A percentile compares a stretch with the other conserved stretches of the same genome.
Conservation (phyloP, 176 grass and related monocot species). For the Rhynchospora breviuscula region DNA sequence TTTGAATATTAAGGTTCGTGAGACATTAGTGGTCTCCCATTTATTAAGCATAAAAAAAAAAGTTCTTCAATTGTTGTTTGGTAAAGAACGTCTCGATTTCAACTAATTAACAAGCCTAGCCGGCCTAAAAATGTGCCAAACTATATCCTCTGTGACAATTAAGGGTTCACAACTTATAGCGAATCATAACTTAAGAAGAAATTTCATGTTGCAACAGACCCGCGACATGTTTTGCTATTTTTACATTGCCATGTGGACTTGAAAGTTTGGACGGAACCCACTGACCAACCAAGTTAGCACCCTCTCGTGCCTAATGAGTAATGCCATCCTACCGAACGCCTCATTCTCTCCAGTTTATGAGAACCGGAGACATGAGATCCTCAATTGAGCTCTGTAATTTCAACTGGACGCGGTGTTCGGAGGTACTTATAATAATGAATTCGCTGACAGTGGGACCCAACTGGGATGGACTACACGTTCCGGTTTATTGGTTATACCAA, state of each 20-base stretch:
- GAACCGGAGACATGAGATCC: not conserved
- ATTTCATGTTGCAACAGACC: not conserved
- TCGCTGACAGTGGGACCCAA: not conserved
- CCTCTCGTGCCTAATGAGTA: not conserved
- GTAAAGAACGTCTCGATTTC: not conserved
- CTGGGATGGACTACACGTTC: not conserved
- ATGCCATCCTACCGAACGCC: not conserved
- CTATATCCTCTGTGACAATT: not conserved
- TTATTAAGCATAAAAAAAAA: not conserved
- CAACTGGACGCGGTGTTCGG: not conserved
- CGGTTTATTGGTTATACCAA: not conserved
- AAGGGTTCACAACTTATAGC: not conserved
- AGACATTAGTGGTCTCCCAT: slow-evolving; percentile 8
- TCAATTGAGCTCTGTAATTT: not conserved
- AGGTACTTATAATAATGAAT: not conserved
- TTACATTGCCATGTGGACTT: not conserved
- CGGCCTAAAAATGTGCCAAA: not conserved
- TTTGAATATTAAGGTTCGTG: not conserved
- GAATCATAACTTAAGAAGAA: not conserved
- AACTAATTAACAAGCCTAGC: not conserved
- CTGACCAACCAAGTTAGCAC: not conserved
- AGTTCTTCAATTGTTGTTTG: not conserved
- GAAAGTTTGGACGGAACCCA: not conserved
- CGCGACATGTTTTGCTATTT: not conserved
- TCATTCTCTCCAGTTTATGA: not conserved